Conservation (phyloP, 75 land plant genomes). For the Ceratopteris richardii region DNA sequence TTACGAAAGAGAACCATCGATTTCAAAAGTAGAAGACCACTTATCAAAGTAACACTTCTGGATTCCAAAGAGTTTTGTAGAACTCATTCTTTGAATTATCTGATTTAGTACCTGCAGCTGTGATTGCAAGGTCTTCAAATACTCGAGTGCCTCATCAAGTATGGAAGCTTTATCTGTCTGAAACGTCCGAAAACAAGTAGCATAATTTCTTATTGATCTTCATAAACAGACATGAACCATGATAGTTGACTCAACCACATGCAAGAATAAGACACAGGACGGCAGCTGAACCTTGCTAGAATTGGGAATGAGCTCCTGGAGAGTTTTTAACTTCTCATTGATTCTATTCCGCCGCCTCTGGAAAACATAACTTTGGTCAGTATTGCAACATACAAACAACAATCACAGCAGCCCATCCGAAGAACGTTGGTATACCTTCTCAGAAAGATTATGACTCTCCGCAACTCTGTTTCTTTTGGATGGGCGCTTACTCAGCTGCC, state of each 20-base stretch:
- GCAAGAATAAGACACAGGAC: too few relatives aligned
- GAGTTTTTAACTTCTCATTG: constrained; percentile 51
- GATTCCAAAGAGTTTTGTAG: too few relatives aligned
- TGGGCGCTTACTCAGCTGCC: background rate
- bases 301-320: constrained; percentile 62
- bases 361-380: background rate
- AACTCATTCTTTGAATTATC: too few relatives aligned
- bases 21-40: too few relatives aligned
- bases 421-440: constrained; percentile 34
- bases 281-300: constrained; percentile 38
- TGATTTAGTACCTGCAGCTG: constrained; percentile 12
- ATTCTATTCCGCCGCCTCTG: constrained; percentile 51
- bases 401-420: background rate
- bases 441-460: constrained; percentile 65
- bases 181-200: background rate
- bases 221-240: background rate
- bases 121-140: constrained; percentile 13
- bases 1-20: background rate
- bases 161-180: constrained; percentile 13
- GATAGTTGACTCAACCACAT: background rate
- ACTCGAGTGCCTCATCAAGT: constrained; percentile 14
- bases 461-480: constrained; percentile 62
- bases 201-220: background rate
- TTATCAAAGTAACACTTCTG: too few relatives aligned
- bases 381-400: background rate